Conservation (phyloP, 2,329 filamentous ascomycete species). For the Aspergillus sp. region DNA sequence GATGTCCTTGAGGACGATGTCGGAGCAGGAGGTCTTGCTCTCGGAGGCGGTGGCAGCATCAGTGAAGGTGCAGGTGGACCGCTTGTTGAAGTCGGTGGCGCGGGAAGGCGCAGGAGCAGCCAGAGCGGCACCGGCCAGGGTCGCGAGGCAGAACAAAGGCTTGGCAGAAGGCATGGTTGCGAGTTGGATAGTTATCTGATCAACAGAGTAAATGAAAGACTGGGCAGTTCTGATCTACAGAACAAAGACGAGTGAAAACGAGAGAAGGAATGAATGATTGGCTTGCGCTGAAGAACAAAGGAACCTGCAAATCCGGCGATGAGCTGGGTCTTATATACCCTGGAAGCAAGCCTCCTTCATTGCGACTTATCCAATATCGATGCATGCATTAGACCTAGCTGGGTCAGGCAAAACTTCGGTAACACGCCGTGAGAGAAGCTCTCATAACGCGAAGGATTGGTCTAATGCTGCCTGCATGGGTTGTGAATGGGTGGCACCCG, state of each 20-base stretch:
- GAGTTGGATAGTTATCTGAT: slow-evolving; percentile 3
- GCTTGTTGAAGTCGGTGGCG: slow-evolving; percentile 3
- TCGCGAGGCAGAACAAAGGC: not conserved
- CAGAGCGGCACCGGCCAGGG: slow-evolving; percentile 2
- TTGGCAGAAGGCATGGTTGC: slow-evolving; percentile 5
- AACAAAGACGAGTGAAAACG: not conserved
- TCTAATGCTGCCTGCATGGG: not conserved
- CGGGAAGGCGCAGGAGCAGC: slow-evolving; percentile 6
- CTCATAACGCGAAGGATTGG: not conserved
- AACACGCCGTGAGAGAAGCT: not conserved
- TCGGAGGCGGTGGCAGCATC: slow-evolving; percentile 5
- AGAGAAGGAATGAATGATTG: slow-evolving; percentile 1
- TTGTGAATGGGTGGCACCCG: not conserved
- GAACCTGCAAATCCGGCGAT: not conserved
- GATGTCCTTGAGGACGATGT: slow-evolving; percentile 8
- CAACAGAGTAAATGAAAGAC: slow-evolving; percentile 6
- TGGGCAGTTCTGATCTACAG: slow-evolving; percentile 8
- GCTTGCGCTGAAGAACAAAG: not conserved
- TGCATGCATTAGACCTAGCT: not conserved
- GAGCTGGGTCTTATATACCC: not conserved
- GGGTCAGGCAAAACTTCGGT: not conserved
- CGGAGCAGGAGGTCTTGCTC: slow-evolving; percentile 5
- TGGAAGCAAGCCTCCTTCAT: not conserved
- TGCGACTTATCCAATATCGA: not conserved
- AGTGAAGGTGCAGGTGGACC: slow-evolving; percentile 9